These are phyloP conservation scores for Copromyces sp. DNA, from an alignment of 495 filamentous ascomycete genomes.

Conservation along the genomic window DNA sequence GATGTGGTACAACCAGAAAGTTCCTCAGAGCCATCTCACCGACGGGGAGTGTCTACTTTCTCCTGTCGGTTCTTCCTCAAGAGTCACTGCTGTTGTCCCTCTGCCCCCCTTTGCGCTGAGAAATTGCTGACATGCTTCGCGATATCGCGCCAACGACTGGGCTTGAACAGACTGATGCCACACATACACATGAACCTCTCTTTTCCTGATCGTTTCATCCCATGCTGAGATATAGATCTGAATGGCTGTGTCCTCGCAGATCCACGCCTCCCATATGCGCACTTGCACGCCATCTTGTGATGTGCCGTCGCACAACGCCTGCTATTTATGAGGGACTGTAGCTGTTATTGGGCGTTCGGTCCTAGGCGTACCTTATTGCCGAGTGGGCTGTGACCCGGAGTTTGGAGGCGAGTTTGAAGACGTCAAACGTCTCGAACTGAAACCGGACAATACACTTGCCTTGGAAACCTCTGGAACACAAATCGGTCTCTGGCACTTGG, in stretches of 20 bases:
- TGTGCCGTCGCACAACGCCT: neutral
- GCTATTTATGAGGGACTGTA: neutral
- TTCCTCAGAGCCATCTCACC: neutral
- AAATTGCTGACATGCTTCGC: neutral
- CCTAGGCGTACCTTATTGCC: neutral
- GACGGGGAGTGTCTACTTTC: neutral
- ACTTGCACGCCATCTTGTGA: neutral
- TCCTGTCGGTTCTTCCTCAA: neutral
- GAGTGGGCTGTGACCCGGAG: neutral
- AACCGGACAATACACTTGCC: neutral
- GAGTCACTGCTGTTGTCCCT: neutral
- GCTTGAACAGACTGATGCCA: neutral
- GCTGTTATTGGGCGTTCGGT: neutral
- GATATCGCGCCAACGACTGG: neutral
- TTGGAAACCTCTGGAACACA: neutral
- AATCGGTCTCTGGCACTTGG: neutral
- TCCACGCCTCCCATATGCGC: neutral
- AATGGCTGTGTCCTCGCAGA: neutral
- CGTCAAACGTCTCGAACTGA: neutral
- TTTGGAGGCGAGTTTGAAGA: neutral
- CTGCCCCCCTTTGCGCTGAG: neutral
- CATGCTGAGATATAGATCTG: neutral
- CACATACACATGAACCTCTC: neutral
- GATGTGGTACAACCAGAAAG: neutral
- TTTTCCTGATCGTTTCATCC: neutral